These are phyloP conservation scores for Pleodorina starrii DNA, from an alignment of 139 green algal species.

Conservation along the genomic window DNA sequence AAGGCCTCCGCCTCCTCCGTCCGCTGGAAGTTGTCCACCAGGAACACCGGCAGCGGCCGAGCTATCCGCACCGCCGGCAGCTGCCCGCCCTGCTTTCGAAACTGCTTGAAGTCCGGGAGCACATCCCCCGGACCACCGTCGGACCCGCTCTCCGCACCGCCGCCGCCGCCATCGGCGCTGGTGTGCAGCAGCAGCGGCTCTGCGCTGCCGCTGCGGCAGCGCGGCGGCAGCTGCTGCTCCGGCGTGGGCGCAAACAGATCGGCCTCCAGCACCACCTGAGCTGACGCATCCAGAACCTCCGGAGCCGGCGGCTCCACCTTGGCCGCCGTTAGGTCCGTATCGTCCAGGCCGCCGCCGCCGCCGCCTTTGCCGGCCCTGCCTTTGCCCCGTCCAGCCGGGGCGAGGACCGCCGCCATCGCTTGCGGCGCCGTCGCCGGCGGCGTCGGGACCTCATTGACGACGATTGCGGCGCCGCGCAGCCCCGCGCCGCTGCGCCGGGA, in stretches of 20 bases:
- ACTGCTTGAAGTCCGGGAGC: constrained; percentile 37
- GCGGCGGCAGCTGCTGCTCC: background rate
- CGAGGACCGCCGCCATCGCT: no score
- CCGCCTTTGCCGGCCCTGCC: constrained; percentile 2
- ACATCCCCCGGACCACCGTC: background rate
- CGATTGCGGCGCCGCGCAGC: background rate
- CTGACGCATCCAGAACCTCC: constrained; percentile 14
- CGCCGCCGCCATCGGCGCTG: background rate
- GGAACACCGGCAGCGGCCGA: background rate
- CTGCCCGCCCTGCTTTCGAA: constrained; percentile 21
- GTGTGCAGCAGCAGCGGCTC: background rate
- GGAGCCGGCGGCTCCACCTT: background rate
- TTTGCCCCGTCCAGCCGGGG: no score
- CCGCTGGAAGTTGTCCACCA: constrained; percentile 31
- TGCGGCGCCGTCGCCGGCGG: no score
- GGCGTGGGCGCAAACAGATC: constrained; percentile 12
- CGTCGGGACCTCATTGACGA: background rate
- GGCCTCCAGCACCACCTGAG: constrained; percentile 34
- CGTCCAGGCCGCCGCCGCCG: background rate
- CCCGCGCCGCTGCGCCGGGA: background rate
- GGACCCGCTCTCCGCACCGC: background rate
- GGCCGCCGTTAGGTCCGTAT: no score
- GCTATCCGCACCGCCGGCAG: background rate
- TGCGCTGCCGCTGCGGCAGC: background rate
- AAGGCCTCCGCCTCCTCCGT: constrained; percentile 14